phyloP scores from a whole-genome alignment of 495 filamentous ascomycete genomes.

The Lineolata rhizophorae region DNA sequence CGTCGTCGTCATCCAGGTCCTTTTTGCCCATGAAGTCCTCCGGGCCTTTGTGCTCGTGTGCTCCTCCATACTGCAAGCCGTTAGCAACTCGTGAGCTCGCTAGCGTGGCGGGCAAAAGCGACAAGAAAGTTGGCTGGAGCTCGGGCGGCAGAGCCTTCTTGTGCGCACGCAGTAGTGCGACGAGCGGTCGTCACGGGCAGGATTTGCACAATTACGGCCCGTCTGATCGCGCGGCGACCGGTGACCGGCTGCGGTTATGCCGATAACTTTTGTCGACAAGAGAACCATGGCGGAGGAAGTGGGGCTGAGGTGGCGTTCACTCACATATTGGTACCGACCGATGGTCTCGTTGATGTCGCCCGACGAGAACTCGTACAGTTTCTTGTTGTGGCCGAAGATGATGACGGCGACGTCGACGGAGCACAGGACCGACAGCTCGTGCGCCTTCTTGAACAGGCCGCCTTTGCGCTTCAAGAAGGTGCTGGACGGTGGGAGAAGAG shows the following conservation, averaged over 20 bases:
- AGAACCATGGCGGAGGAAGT: no score
- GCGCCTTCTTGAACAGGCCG: slow-evolving; percentile 97
- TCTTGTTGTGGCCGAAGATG: slow-evolving; percentile 96
- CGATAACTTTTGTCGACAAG: no score
- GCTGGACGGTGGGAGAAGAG: slow-evolving; percentile 24
- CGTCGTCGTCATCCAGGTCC: slow-evolving; percentile 73
- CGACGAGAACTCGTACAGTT: slow-evolving; percentile 93
- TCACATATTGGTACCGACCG: slow-evolving; percentile 67
- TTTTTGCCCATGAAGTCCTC: slow-evolving; percentile 74
- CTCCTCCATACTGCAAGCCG: slow-evolving; percentile 50
- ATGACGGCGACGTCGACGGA: slow-evolving; percentile 97
- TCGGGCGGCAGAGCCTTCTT: no score
- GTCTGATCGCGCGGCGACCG: no score
- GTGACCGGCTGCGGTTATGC: no score
- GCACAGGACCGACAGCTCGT: slow-evolving; percentile 93
- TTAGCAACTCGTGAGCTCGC: slow-evolving; percentile 7
- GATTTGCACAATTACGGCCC: no score
- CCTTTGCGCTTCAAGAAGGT: slow-evolving; percentile 98
- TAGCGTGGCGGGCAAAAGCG: no score
- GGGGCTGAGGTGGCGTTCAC: no score
- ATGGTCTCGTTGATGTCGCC: slow-evolving; percentile 80
- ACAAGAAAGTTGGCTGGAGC: no score
- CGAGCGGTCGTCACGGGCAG: no score
- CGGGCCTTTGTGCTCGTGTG: slow-evolving; percentile 93
- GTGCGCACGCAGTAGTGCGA: no score